These are phyloP conservation scores for Sarcocystis neurona DNA, from an alignment of 169 alveolate species.

Conservation along the genomic window DNA sequence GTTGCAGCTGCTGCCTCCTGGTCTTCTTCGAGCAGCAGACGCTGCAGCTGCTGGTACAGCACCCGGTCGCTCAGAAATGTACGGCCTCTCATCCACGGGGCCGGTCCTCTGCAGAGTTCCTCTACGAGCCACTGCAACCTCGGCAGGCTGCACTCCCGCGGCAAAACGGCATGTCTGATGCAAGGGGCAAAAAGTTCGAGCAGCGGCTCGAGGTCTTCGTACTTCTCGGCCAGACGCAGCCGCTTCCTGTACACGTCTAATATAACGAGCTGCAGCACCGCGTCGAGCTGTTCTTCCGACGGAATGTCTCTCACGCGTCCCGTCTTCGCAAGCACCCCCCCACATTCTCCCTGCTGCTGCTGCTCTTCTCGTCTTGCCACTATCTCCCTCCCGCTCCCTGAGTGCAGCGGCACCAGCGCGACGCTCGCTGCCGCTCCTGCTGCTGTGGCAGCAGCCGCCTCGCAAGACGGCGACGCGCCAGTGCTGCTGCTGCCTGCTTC, in stretches of 20 bases:
- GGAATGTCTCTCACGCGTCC: not conserved
- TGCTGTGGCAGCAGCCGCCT: no score
- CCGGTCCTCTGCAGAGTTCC: conserved; percentile 17
- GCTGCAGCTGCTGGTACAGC: not conserved
- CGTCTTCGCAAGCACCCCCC: not conserved
- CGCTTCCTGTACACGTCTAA: not conserved
- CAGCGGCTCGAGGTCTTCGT: conserved; percentile 5
- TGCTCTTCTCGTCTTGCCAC: no score
- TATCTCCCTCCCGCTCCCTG: no score
- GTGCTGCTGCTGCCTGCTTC: no score
- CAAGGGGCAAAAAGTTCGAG: conserved; percentile 26
- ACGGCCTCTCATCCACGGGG: not conserved
- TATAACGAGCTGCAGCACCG: conserved; percentile 3
- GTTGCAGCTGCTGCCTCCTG: no score
- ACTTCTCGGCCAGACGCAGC: not conserved
- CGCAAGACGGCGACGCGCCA: no score
- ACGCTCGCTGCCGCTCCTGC: no score
- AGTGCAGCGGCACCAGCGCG: no score
- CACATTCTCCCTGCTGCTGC: not conserved
- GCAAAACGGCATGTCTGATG: conserved; percentile 13
- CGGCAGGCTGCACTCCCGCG: conserved; percentile 5
- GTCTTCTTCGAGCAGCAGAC: not conserved
- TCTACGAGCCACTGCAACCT: conserved; percentile 8
- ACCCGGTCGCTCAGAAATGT: conserved; percentile 1
- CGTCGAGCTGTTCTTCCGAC: conserved; percentile 13